A percentile compares a stretch with the other conserved stretches of the same genome.
Evolutionary conservation across 139 green algal genomes (phyloP).

Genomic region (Astrephomene gubernaculifera): DNA sequence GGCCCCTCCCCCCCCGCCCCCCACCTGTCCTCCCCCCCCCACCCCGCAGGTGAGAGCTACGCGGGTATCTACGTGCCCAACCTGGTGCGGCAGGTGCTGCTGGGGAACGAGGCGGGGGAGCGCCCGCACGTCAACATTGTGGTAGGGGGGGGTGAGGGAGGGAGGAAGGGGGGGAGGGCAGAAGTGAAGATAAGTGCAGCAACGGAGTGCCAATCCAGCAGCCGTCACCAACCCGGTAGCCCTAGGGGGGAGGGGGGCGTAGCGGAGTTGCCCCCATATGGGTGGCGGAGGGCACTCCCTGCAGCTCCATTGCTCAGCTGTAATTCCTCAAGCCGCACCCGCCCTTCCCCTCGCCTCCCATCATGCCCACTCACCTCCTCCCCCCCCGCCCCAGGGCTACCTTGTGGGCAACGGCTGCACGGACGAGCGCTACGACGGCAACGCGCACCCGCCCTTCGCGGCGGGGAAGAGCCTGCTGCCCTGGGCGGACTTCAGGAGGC

Average conservation of each 20-base stretch:
- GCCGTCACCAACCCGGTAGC: too few species aligned
- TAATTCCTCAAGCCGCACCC: too few species aligned
- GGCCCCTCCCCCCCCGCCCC: background rate
- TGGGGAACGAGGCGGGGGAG: conserved; percentile 60
- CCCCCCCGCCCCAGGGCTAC: conserved; percentile 67
- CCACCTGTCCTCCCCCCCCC: background rate
- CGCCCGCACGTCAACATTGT: conserved; percentile 76
- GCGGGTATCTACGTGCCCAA: conserved; percentile 83
- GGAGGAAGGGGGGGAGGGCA: background rate
- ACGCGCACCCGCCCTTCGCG: conserved; percentile 77
- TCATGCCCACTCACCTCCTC: background rate
- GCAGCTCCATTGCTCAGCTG: too few species aligned
- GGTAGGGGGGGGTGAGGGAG: conserved; percentile 32
- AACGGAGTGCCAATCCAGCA: too few species aligned
- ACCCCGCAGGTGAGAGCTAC: conserved; percentile 71
- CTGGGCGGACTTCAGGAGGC: background rate
- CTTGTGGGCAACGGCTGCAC: conserved; percentile 83
- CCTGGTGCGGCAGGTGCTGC: conserved; percentile 58
- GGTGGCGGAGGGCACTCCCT: too few species aligned
- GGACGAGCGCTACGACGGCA: conserved; percentile 74
- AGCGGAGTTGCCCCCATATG: too few species aligned
- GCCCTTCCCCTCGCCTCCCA: background rate
- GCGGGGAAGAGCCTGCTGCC: conserved; percentile 72
- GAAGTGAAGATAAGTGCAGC: too few species aligned
- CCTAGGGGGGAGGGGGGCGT: too few species aligned